Evolutionary conservation across 257 asterid species (phyloP), one percentile per base, ranked within the genome.

Genomic region (Capsicum chinense): DNA sequence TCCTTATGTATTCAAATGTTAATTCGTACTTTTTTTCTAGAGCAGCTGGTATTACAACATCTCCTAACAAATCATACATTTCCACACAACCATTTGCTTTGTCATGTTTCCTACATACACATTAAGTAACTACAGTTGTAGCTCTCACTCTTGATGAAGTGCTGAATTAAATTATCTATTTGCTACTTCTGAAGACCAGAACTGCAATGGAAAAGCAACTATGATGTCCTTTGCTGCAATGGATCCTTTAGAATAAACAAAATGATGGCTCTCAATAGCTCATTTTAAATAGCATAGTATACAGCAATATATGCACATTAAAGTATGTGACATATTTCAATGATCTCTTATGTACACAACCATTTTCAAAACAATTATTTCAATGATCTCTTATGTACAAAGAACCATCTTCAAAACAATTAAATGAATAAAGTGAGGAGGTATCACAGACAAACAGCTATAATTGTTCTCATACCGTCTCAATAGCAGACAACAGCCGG

Each of bases 401-500:
- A 26, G 42, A 69, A 9, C 60, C 48, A 33, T 78, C 64, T 54
- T 54, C 26, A 78, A 78, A 26, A 14, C 33, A 78, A 26, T 78
- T 26, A 78, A 48, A 78, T 52, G 48, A 78, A 54, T 57, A 78
- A 76, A 8, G 48, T 26, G 26, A 52, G 81, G 63, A 21, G 42
- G 44, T 35, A 66, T 33, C n/a, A 66, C 33, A 66, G 47, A 66
- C 47, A 66, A 66, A 16, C 42, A 33, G 81, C 19, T 14, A 78
- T 26, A 78, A 54, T 26, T 52, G 54, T 52, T 26, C 78, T 62
- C 90, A 81, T 92, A 95, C 99, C 62, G 87, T 84, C 92, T 97
- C 99, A 87, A 97, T 89, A 78, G 97, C 94, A 73, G 93, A 90
- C 63, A 97, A 87, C 84, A 97, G 92, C 78, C 97, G 97, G n/a